A percentile compares a stretch with the other conserved stretches of the same genome.
These are phyloP conservation scores for Debaryomycetaceae sp. DNA, from an alignment of 1,139 yeast genomes.

Conservation along the genomic window DNA sequence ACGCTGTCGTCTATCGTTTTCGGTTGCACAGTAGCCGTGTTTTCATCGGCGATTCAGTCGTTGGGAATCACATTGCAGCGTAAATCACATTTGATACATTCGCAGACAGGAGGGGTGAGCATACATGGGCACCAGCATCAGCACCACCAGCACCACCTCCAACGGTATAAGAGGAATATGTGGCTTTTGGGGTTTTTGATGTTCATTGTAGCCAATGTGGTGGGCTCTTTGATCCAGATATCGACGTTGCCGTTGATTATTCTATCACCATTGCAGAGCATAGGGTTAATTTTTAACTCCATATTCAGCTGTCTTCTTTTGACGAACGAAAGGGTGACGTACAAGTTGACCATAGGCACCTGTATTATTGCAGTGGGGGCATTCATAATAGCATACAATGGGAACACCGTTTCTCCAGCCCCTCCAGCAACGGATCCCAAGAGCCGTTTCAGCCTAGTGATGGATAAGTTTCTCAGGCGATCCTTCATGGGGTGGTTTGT, in stretches of 20 bases:
- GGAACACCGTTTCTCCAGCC: slow-evolving; percentile 30
- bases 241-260: slow-evolving; percentile 80
- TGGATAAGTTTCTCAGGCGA: slow-evolving; percentile 20
- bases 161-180: slow-evolving; percentile 51
- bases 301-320: slow-evolving; percentile 63
- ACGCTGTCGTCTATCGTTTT: slow-evolving; percentile 23
- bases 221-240: slow-evolving; percentile 82
- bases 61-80: slow-evolving; percentile 82
- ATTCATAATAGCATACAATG: slow-evolving; percentile 73
- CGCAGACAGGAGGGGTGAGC: slow-evolving; percentile 16
- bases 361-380: slow-evolving; percentile 72
- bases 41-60: slow-evolving; percentile 80
- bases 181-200: slow-evolving; percentile 76
- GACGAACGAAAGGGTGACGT: slow-evolving; percentile 66
- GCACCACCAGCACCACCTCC: slow-evolving; percentile 23
- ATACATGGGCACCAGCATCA: slow-evolving; percentile 6
- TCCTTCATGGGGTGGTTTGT: slow-evolving; percentile 40
- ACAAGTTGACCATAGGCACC: slow-evolving; percentile 60
- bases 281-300: slow-evolving; percentile 83
- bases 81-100: slow-evolving; percentile 58
- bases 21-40: slow-evolving; percentile 74
- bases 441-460: slow-evolving; percentile 19
- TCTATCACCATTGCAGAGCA: slow-evolving; percentile 80
- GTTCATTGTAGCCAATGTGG: slow-evolving; percentile 69
- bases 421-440: slow-evolving; percentile 23